These are phyloP conservation scores for Annulohypoxylon bovei DNA, from an alignment of 495 filamentous ascomycete genomes.

Conservation along the genomic window DNA sequence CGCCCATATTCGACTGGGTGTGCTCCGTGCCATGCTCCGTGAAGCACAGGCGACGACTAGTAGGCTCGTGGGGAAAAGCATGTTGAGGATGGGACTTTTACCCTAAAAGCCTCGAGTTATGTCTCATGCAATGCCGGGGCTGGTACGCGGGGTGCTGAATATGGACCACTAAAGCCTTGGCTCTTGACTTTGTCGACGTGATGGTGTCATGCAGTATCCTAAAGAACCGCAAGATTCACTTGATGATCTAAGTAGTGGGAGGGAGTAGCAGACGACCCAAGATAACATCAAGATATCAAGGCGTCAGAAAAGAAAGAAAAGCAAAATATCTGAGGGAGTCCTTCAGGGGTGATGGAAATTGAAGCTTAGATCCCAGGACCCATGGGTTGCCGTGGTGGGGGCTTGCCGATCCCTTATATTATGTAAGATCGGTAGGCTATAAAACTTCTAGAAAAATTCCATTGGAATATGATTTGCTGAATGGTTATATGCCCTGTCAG, in stretches of 20 bases:
- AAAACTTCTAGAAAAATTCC: constrained; percentile 33
- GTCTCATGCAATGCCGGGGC: neutral
- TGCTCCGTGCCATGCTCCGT: constrained; percentile 1
- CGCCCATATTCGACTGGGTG: neutral
- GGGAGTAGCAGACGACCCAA: neutral
- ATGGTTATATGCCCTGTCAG: constrained; percentile 18
- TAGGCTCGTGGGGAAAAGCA: constrained; percentile 8
- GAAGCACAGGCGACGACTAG: constrained; percentile 19
- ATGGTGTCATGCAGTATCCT: constrained; percentile 1
- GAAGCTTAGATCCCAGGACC: constrained; percentile 15
- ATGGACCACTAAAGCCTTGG: constrained; percentile 4
- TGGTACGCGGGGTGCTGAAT: neutral
- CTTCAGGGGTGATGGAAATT: constrained; percentile 17
- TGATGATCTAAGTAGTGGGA: constrained; percentile 2
- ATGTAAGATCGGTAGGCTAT: constrained; percentile 21
- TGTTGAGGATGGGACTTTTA: constrained; percentile 2
- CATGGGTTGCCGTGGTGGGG: neutral
- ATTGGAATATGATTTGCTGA: constrained; percentile 23
- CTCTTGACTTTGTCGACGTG: neutral
- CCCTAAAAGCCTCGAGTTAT: neutral
- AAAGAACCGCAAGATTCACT: constrained; percentile 1
- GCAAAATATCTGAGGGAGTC: constrained; percentile 7
- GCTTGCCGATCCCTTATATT: constrained; percentile 24
- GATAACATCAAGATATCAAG: constrained; percentile 4
- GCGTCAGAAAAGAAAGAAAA: constrained; percentile 6